Conservation (phyloP, 2,329 filamentous ascomycete species). For the Cadophora sp. region DNA sequence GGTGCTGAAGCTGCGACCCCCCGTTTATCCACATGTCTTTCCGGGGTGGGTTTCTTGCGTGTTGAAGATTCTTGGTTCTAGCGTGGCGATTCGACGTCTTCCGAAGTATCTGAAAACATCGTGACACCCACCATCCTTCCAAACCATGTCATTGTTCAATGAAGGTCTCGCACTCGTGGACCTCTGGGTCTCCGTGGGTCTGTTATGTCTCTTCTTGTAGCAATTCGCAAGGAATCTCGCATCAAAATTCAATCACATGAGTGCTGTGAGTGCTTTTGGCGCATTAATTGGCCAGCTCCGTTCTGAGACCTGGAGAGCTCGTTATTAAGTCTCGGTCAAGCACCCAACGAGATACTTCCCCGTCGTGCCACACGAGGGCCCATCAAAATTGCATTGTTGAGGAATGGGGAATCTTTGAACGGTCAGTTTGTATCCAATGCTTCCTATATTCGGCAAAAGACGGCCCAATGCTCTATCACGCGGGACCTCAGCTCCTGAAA, state of each 20-base stretch:
- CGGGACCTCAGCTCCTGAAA: constrained; percentile 25
- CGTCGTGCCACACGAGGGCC: constrained; percentile 2
- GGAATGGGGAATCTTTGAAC: constrained; percentile 9
- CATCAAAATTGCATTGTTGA: constrained; percentile 17
- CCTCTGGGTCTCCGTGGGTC: constrained; percentile 26
- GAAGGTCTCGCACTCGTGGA: constrained; percentile 29
- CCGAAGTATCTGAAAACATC: constrained; percentile 25
- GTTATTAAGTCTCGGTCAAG: constrained; percentile 26
- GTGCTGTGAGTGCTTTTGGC: constrained; percentile 36
- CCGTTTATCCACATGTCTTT: constrained; percentile 24
- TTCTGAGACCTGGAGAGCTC: constrained; percentile 27
- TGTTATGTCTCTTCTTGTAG: constrained; percentile 16
- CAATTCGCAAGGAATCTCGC: constrained; percentile 37
- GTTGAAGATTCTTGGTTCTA: constrained; percentile 28
- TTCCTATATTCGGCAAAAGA: constrained; percentile 28
- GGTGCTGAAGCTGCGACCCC: constrained; percentile 23
- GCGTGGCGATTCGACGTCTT: constrained; percentile 33
- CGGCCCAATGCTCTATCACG: constrained; percentile 31
- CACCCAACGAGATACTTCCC: constrained; percentile 5
- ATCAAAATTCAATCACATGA: constrained; percentile 44
- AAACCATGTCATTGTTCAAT: constrained; percentile 16
- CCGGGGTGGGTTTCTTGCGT: constrained; percentile 30
- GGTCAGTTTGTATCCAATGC: constrained; percentile 36
- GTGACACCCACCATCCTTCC: constrained; percentile 24
- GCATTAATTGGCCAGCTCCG: constrained; percentile 32